Base-by-base conservation (phyloP, 306 rosid genomes). In the Hippophae gyantsensis region DNA sequence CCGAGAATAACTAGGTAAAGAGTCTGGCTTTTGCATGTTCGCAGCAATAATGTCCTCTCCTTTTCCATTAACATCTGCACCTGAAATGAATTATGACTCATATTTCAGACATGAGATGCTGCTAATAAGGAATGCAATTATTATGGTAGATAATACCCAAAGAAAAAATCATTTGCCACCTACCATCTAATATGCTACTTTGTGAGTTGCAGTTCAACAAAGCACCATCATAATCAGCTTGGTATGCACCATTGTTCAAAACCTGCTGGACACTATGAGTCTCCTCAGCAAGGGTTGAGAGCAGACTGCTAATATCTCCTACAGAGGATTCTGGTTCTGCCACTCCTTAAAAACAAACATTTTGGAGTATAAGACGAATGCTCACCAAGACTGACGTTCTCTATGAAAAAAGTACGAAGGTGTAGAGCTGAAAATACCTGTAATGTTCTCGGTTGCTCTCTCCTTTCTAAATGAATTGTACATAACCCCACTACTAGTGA, bases 401-500 rank as follows among this genome's bases (percentile, higher is more conserved):
- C 55, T 43, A 49, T 62, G 13, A 27, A 54, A 27, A 7, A 64
- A 53, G 52, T 3, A 38, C 23, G 54, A 50, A 42, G 44, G 6
- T 26, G 54, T n/a, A n/a, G 59, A 60, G 56, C 62, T 62, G 68
- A 18, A 60, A 54, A 53, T 13, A 50, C 55, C 64, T 74, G 85
- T 85, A 51, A 73, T 57, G 54, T 64, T 50, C 69, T 71, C 72
- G 57, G 72, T 78, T 52, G 70, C 76, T 66, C 69, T 76, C 60
- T 62, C 69, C 66, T 75, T 76, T 65, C 72, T 70, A 56, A 42
- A 54, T 5, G 76, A 69, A 55, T 65, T 60, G 61, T 63, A 52
- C 13, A 67, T 43, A 32, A 72, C 83, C 58, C 69, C 92, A 74
- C 92, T 84, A 70, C 75, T 72, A 50, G 70, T 69, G 51, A 69